Conservation (phyloP, 768 basidiomycete species). For the Cubamyces sp. region DNA sequence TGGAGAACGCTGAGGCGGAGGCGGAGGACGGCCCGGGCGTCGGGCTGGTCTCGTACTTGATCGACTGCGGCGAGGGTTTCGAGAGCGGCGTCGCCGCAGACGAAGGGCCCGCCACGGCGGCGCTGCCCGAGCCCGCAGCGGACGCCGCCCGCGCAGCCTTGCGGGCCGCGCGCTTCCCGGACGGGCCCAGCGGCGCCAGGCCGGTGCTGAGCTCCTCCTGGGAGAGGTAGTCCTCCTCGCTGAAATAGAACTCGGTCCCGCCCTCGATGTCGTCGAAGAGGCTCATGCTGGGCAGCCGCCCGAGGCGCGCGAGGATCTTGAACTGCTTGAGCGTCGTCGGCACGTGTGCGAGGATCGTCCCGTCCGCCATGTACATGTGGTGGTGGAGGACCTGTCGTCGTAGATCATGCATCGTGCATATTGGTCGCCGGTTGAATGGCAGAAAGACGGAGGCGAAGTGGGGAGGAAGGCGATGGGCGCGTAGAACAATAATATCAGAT, state of each 20-base stretch:
- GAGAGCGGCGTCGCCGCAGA: too few relatives aligned
- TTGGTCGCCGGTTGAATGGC: background rate
- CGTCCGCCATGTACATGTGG: conserved; percentile 39
- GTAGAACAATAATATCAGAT: conserved; percentile 1
- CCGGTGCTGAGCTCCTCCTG: conserved; percentile 32
- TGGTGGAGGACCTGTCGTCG: conserved; percentile 50
- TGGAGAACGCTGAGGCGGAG: background rate
- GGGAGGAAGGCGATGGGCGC: background rate
- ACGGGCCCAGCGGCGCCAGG: conserved; percentile 27
- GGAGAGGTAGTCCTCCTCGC: conserved; percentile 69
- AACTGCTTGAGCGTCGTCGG: conserved; percentile 81
- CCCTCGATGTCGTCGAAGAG: conserved; percentile 64
- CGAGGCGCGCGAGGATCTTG: conserved; percentile 69
- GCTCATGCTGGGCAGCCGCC: conserved; percentile 46
- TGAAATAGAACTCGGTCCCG: conserved; percentile 70
- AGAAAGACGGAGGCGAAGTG: background rate
- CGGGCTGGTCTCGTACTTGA: conserved; percentile 40
- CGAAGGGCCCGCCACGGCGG: background rate
- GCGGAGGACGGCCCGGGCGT: conserved; percentile 32
- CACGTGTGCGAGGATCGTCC: conserved; percentile 42
- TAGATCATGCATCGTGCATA: too few relatives aligned
- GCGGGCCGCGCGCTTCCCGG: conserved; percentile 39
- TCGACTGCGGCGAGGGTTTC: background rate
- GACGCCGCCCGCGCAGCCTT: conserved; percentile 11
- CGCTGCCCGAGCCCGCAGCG: background rate